These are phyloP conservation scores for Penstemon davidsonii DNA, from an alignment of 257 asterid species.

Conservation along the genomic window DNA sequence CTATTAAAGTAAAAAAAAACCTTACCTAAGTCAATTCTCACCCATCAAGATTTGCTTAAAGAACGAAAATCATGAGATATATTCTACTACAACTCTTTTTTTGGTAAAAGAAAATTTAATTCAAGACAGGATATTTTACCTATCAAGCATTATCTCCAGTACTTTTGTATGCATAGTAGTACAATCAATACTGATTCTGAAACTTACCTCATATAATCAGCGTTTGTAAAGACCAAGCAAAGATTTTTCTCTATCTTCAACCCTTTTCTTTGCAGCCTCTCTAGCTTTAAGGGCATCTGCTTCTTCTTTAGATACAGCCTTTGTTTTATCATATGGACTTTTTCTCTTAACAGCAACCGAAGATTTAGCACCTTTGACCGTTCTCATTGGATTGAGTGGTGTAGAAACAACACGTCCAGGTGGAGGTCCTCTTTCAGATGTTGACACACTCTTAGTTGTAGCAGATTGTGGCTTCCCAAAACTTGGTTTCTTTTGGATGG, in stretches of 20 bases:
- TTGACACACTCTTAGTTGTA: constrained; percentile 45
- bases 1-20: neutral
- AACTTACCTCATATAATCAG: constrained; percentile 39
- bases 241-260: constrained; percentile 83
- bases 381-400: constrained; percentile 68
- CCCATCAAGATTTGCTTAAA: neutral
- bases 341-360: constrained; percentile 73
- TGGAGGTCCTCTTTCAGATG: constrained; percentile 60
- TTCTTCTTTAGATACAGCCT: constrained; percentile 74
- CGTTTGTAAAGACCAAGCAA: constrained; percentile 53
- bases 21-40: neutral
- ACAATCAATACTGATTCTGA: constrained; percentile 1
- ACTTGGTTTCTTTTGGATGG: constrained; percentile 51
- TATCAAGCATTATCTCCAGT: neutral
- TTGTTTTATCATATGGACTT: constrained; percentile 70
- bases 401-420: constrained; percentile 75
- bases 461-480: constrained; percentile 43
- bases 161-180: neutral
- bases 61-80: neutral
- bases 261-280: constrained; percentile 92
- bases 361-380: constrained; percentile 70
- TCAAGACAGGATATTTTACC: neutral
- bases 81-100: too few relatives aligned
- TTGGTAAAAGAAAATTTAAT: neutral
- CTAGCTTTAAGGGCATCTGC: constrained; percentile 85